phyloP scores from a whole-genome alignment of 2,329 filamentous ascomycete species.

The Cladophialophora chaetospira region DNA sequence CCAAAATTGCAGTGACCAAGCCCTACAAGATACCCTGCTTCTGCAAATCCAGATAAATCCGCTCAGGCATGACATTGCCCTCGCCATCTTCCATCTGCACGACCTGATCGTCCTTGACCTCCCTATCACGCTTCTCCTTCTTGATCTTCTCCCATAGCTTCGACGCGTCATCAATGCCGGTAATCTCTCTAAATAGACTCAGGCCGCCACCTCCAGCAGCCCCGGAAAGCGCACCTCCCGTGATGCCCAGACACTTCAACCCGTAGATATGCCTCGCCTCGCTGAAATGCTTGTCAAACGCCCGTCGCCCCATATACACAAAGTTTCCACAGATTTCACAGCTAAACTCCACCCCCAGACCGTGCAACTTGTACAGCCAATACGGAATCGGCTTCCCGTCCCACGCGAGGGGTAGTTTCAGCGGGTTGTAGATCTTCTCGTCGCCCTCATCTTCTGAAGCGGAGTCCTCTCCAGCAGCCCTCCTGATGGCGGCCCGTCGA shows the following conservation, averaged over 20 bases:
- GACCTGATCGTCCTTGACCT: conserved; percentile 60
- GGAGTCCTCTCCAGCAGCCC: conserved; percentile 51
- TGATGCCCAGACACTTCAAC: conserved; percentile 90
- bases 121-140: conserved; percentile 72
- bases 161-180: conserved; percentile 83
- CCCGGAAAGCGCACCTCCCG: conserved; percentile 37
- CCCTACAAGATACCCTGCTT: conserved; percentile 80
- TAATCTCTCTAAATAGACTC: conserved; percentile 90
- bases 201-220: conserved; percentile 60
- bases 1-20: background rate
- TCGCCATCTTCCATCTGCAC: conserved; percentile 98
- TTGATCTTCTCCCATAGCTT: conserved; percentile 92
- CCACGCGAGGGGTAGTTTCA: conserved; percentile 95
- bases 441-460: conserved; percentile 75
- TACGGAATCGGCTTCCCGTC: conserved; percentile 98
- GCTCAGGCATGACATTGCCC: conserved; percentile 98
- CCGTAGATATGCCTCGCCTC: conserved; percentile 92
- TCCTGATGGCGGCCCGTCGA: conserved; percentile 32
- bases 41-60: conserved; percentile 93
- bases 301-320: conserved; percentile 95
- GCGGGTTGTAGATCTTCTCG: conserved; percentile 92
- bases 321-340: conserved; percentile 98
- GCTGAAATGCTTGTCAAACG: conserved; percentile 98
- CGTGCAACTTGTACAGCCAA: conserved; percentile 97
- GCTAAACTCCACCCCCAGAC: conserved; percentile 87